Evolutionary conservation across 257 asterid species (phyloP), one percentile per base, ranked within the genome.

Genomic region (Solanum chaucha): DNA sequence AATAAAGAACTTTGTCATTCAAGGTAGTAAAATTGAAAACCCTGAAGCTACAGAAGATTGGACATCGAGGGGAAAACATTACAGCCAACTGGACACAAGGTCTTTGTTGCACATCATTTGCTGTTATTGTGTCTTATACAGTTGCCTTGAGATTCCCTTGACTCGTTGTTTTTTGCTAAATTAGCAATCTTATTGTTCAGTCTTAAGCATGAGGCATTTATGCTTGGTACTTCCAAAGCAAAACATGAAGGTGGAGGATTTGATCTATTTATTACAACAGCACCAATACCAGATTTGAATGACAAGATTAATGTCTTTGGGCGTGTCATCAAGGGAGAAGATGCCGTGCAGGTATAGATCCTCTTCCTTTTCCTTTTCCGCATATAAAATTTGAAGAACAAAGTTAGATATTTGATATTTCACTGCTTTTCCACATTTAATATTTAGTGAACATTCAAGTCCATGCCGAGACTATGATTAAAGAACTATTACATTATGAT

Each of bases 201-300:
- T 68, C 87, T 89, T 92, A 96, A 96, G 93, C 99, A 96, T 91
- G 99, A 96, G 88, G 98, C 98, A 40, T 96, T 96, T 93, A 95
- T 96, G 98, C 93, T 95, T 91, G 99, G 99, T 74, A 95, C 98
- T 83, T 94, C 98, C 87, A 95, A 94, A 93, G 91, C 88, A 19
- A 95, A 88, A 88, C 92, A 87, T 68, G 94, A 90, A 61, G 94
- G 90, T 68, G 95, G 92, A 75, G 94, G 93, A 67, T 96, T 95
- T 87, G 97, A 97, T 91, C 91, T 95, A 83, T 92, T 95, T 80
- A 94, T 97, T 77, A 97, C 98, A n/a, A 97, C 98, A 14, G 98
- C 98, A 12, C 99, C 98, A 55, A 93, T 97, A 88, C 96, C 98
- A 28, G 95, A 95, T 91, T 92, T 97, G 20, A 94, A 89, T 83